Conservation (phyloP, 495 filamentous ascomycete species). For the Rhypophila decipiens region DNA sequence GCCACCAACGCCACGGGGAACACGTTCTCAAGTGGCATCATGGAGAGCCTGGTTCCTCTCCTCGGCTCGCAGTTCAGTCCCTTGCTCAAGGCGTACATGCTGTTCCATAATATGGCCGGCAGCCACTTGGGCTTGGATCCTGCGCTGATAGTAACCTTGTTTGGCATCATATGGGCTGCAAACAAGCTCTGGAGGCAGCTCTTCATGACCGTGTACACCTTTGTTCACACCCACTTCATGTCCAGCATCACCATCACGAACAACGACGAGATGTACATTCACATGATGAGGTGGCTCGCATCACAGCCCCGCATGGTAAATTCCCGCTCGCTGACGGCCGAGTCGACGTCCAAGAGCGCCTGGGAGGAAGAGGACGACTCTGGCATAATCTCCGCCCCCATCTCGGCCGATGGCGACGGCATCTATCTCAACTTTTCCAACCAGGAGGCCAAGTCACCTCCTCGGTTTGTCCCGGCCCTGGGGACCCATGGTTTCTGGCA, state of each 20-base stretch:
- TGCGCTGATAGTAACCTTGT: constrained; percentile 25
- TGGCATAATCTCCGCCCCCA: constrained; percentile 19
- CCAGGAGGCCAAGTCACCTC: constrained; percentile 30
- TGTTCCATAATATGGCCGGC: constrained; percentile 25
- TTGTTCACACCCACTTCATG: constrained; percentile 43
- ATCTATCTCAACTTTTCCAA: constrained; percentile 39
- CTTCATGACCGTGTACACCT: constrained; percentile 13
- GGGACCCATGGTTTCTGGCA: constrained; percentile 38
- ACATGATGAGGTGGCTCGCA: constrained; percentile 57
- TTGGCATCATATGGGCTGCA: constrained; percentile 32
- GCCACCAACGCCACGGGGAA: constrained; percentile 6
- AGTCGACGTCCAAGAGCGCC: constrained; percentile 43
- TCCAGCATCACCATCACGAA: constrained; percentile 49
- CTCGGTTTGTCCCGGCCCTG: constrained; percentile 34
- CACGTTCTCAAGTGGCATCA: constrained; percentile 10
- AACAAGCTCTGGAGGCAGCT: constrained; percentile 30
- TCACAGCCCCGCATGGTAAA: constrained; percentile 45
- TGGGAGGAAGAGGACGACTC: constrained; percentile 49
- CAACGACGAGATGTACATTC: constrained; percentile 53
- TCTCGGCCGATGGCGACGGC: constrained; percentile 26
- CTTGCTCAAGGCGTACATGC: constrained; percentile 19
- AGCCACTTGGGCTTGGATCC: constrained; percentile 33
- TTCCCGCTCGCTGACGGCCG: constrained; percentile 51
- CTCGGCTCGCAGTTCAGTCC: constrained; percentile 26
- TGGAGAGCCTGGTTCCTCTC: constrained; percentile 23